Evolutionary conservation across 2,329 filamentous ascomycete genomes (phyloP).

Genomic region (Microcyclosporella mali): DNA sequence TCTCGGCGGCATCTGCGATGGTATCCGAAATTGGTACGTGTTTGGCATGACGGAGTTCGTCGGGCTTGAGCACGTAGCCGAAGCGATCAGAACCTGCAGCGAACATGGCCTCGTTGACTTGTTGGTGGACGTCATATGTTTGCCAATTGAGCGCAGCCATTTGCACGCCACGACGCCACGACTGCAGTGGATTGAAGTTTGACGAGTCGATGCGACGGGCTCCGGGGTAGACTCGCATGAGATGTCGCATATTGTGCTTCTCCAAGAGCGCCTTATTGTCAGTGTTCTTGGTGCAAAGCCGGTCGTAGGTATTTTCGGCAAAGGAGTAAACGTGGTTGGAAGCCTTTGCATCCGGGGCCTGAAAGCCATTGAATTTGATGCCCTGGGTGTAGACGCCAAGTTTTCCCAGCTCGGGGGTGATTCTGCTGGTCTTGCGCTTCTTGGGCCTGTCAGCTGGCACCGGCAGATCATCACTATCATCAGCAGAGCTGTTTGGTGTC

Average conservation of each 20-base stretch:
- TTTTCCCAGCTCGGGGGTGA: conserved; percentile 72
- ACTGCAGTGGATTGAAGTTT: conserved; percentile 89
- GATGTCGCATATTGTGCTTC: conserved; percentile 81
- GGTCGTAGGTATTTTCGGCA: conserved; percentile 81
- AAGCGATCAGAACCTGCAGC: conserved; percentile 77
- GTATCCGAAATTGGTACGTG: conserved; percentile 55
- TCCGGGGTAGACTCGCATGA: conserved; percentile 93
- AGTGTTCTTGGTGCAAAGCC: conserved; percentile 66
- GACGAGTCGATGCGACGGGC: conserved; percentile 74
- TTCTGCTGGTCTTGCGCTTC: conserved; percentile 71
- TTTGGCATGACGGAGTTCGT: conserved; percentile 63
- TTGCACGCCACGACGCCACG: conserved; percentile 92
- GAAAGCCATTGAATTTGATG: conserved; percentile 78
- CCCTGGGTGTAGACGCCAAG: conserved; percentile 73
- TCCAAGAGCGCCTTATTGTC: conserved; percentile 73
- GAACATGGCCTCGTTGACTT: conserved; percentile 97
- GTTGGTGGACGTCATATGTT: conserved; percentile 91
- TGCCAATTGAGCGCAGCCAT: conserved; percentile 99
- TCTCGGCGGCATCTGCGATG: conserved; percentile 46
- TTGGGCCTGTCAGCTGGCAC: conserved; percentile 54
- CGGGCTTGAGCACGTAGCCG: conserved; percentile 90
- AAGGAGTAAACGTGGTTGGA: conserved; percentile 97
- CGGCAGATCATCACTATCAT: conserved; percentile 66
- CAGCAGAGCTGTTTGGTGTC: conserved; percentile 57
- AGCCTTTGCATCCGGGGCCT: conserved; percentile 68